Conservation (phyloP, 441 rosid genomes). For the Dalechampia spathulata region DNA sequence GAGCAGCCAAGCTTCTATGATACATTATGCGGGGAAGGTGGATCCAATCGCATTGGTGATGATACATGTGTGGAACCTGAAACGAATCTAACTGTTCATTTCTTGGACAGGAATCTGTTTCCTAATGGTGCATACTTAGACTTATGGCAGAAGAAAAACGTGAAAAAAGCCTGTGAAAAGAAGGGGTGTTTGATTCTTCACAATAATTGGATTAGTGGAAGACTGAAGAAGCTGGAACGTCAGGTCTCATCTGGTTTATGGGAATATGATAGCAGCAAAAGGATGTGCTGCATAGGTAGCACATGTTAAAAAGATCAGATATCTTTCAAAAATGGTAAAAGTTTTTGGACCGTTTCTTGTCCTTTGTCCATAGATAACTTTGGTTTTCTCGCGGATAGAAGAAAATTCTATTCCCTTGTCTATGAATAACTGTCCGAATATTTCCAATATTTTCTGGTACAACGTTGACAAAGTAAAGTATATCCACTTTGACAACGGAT, state of each 20-base stretch:
- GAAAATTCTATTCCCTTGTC: too few species aligned
- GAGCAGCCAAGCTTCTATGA: conserved; percentile 98
- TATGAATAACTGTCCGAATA: not conserved
- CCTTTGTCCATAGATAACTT: conserved; percentile 14
- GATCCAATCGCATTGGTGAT: conserved; percentile 48
- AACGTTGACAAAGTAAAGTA: conserved; percentile 17
- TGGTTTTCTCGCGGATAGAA: conserved; percentile 17
- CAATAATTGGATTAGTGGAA: conserved; percentile 84
- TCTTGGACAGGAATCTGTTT: conserved; percentile 76
- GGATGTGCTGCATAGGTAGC: conserved; percentile 56
- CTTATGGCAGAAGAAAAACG: conserved; percentile 57
- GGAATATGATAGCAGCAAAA: conserved; percentile 64
- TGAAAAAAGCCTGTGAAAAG: conserved; percentile 51
- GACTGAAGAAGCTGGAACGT: conserved; percentile 76
- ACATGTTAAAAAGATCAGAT: conserved; percentile 2
- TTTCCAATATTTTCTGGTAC: too few species aligned
- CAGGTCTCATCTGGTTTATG: conserved; percentile 72
- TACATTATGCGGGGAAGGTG: conserved; percentile 86
- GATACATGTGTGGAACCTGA: conserved; percentile 62
- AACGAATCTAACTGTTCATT: conserved; percentile 60
- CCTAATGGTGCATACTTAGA: conserved; percentile 85
- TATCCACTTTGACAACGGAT: conserved; percentile 12
- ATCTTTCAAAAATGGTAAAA: not conserved
- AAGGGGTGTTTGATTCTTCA: conserved; percentile 65
- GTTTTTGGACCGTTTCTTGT: conserved; percentile 2